Evolutionary conservation across 805 yeast genomes (phyloP), one percentile per base, ranked within the genome.

Genomic region (Metschnikowia shivogae): DNA sequence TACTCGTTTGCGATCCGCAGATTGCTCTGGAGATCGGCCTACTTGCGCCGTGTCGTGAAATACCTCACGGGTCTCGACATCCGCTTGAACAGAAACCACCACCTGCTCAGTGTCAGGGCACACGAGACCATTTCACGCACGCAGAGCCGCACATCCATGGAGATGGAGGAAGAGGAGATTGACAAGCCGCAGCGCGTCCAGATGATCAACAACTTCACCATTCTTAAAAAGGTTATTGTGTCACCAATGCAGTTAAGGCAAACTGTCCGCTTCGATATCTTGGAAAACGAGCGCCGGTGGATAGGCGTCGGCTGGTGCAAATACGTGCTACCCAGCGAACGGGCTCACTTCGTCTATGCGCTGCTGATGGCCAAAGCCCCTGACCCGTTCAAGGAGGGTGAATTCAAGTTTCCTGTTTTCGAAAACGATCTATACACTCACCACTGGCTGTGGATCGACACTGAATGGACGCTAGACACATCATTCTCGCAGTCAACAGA

Each of bases 271-370:
- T 80, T 81, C 48, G 75, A 72, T 39, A 62, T 81, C 1, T 56
- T 75, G 32, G 82, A 81, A 53, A 76, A 81, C 52, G 81, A 81
- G 56, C 65, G 87, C 52, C 63, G 84, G 38, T 80, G 85, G 84
- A 30, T 80, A 3, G 84, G 82, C 0, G 47, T 80, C 13, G 86
- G 85, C 6, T 81, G 85, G 85, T 61, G 74, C 32, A 67, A 70
- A 39, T 62, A 65, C 13, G 56, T 79, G 31, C 53, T 79, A 4
- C 84, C 85, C 2, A 65, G 69, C 45, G 86, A 81, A 48, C 54
- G 84, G 22, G 54, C 77, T 1, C 63, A 68, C 14, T 81, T 63
- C 52, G 77, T 82, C 34, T 72, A 69, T 46, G 73, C 64, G 24
- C 59, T 67, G 11, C 63, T 71, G 33, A 52, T 61, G 50, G 44